Evolutionary conservation across 306 rosid species (phyloP), one percentile per base, ranked within the genome.

Genomic region (Corylus americana): DNA sequence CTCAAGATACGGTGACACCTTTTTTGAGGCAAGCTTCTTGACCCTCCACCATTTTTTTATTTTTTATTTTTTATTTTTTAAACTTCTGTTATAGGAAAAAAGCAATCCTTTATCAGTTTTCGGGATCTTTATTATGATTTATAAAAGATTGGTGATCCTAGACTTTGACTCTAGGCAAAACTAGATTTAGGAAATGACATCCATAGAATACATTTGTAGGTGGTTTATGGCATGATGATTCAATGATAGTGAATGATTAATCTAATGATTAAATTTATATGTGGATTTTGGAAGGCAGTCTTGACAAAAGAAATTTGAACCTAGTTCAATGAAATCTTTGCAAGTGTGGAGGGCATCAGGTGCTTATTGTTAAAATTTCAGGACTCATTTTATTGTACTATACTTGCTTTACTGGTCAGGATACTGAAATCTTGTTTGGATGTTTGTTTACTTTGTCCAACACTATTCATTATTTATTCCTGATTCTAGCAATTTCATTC

Each of bases 1-100:
- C 92, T 88, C 97, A 74, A 94, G 98, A 94, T 94, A 94, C 90
- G 98, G 98, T 22, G 98, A 94, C 89, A 94, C 98, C 86, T 94
- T 94, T 77, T 92, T 94, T 73, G 98, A 94, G 97, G 98, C 74
- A 89, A 78, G 89, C 69, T 79, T 86, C 69, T 71, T 68, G 73
- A 72, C 69, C 22, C 42, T 47, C 31, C 9, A 35, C 45, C 20
- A 2, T 44, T 48, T 54, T 31, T 29, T 1, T 29, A 2, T 29
- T 29, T 29, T 29, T 29, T 29, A 1, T 29, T 29, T 29, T 29
- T 29, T 29, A 2, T 31, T 31, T 59, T 17, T 17, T 68, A 0
- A 3, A 55, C 44, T 25, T 72, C 25, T 57, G 18, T 27, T 44
- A 31, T 25, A 70, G n/a, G 8, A 7, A 2, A 31, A 31, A 20